Evolutionary conservation across 1,139 yeast genomes (phyloP).

Genomic region (Saccharomyces hybrid): DNA sequence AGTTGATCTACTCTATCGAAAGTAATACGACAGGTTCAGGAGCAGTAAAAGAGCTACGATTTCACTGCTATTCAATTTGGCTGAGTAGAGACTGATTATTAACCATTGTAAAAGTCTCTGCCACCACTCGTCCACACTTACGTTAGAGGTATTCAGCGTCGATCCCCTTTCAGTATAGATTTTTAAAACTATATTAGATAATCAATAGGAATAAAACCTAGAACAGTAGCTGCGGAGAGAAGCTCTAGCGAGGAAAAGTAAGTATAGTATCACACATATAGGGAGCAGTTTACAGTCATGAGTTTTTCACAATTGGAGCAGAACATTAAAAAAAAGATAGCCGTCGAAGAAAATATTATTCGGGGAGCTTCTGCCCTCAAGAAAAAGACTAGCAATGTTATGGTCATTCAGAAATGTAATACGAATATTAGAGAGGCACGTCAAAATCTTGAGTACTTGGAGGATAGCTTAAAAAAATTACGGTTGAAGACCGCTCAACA

Average conservation of each 20-base stretch:
- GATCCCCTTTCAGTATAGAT: background rate
- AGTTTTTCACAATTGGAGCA: slow-evolving; percentile 28
- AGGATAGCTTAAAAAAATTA: slow-evolving; percentile 64
- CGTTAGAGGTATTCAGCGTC: background rate
- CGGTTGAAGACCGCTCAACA: slow-evolving; percentile 32
- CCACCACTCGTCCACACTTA: background rate
- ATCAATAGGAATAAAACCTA: background rate
- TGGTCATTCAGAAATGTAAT: slow-evolving; percentile 85
- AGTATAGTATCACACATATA: background rate
- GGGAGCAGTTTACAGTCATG: background rate
- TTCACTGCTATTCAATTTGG: background rate
- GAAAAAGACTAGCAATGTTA: slow-evolving; percentile 65
- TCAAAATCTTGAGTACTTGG: slow-evolving; percentile 79
- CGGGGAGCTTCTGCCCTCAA: slow-evolving; percentile 79
- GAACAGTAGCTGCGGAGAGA: background rate
- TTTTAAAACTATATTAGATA: background rate
- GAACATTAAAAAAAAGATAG: slow-evolving; percentile 76
- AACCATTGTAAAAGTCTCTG: background rate
- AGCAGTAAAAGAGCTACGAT: background rate
- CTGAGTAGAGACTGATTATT: background rate
- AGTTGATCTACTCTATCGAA: background rate
- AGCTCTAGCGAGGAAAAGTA: background rate
- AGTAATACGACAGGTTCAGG: background rate
- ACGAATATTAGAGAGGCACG: slow-evolving; percentile 87
- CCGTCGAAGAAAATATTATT: slow-evolving; percentile 78